Base-by-base conservation (phyloP, 371 early-diverging fungal genomes). In the Mortierella sp. region DNA sequence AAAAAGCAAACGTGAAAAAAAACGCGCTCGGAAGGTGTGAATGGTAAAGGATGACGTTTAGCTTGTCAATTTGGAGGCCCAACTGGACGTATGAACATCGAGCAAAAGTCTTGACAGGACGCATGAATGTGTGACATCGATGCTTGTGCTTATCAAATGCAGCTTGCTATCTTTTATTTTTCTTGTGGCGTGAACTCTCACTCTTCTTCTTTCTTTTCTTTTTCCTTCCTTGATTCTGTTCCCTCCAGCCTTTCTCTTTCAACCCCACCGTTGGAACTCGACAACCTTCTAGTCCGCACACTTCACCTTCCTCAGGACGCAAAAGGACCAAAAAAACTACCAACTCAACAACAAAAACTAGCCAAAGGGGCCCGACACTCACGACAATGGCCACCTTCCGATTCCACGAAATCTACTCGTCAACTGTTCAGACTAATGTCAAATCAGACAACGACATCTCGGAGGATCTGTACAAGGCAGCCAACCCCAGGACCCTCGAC, bases 391-490 rank as follows among this genome's bases (percentile, higher is more conserved):
- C 73, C 24, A 53, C 43, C 50, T 72, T 80, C 52, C 73, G 70
- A 8, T 80, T 80, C 47, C 55, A 64, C 22, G 76, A 80, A 14
- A 80, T 80, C 53, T 80, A 80, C 63, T 69, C 80, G 19, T 58
- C 76, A 48, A 58, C 66, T 0, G 67, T 76, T n/a, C 61, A 70
- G 50, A 39, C 52, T 16, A 24, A 67, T 47, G 34, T 55, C 55
- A 10, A 63, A 34, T 14, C 19, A 10, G 31, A n/a, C 34, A 64
- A 73, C 24, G 64, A 26, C 43, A 39, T 40, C 16, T 40, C 50
- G 24, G 31, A 31, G 34, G 34, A n/a, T 29, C 66, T 58, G 13
- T 29, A 31, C 45, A 58, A 70, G 26, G 11, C 2, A 13, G 22
- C 50, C 22, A 61, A 52, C n/a, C 61, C 80, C 43, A 72, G 70